phyloP scores from a whole-genome alignment of 805 yeast species.

The Nakazawaea ambrosiae region DNA sequence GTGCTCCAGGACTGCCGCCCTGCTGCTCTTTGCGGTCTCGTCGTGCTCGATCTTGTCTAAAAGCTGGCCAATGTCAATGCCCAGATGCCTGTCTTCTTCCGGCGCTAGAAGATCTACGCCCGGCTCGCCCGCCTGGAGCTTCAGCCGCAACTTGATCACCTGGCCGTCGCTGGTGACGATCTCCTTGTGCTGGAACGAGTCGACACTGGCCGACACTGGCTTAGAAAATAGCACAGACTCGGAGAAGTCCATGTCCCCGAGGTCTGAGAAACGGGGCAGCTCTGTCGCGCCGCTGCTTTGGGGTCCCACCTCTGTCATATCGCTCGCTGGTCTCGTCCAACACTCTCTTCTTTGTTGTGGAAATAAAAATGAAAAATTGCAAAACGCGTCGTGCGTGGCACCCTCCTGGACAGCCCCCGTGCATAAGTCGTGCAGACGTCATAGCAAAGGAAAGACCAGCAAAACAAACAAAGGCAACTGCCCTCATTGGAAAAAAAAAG shows the following conservation, averaged over 20 bases:
- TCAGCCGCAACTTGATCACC: slow-evolving; percentile 9
- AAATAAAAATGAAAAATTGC: too few relatives aligned
- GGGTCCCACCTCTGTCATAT: too few relatives aligned
- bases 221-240: background rate
- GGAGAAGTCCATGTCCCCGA: slow-evolving; percentile 2
- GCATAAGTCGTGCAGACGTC: too few relatives aligned
- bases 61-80: slow-evolving; percentile 6
- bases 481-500: background rate
- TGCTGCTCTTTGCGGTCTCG: background rate
- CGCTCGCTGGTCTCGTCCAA: too few relatives aligned
- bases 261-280: background rate
- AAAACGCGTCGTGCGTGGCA: too few relatives aligned
- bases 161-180: slow-evolving; percentile 9
- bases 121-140: background rate
- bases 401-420: too few relatives aligned
- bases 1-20: background rate
- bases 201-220: background rate
- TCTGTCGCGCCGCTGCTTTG: too few relatives aligned
- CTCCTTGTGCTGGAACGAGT: slow-evolving; percentile 2
- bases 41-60: slow-evolving; percentile 7
- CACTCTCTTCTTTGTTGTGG: too few relatives aligned
- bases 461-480: too few relatives aligned
- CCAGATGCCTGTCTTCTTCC: slow-evolving; percentile 5
- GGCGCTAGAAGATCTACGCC: background rate
- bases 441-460: too few relatives aligned